Evolutionary conservation across 306 rosid species (phyloP), one percentile per base, ranked within the genome.

Genomic region (Castanea mollissima): DNA sequence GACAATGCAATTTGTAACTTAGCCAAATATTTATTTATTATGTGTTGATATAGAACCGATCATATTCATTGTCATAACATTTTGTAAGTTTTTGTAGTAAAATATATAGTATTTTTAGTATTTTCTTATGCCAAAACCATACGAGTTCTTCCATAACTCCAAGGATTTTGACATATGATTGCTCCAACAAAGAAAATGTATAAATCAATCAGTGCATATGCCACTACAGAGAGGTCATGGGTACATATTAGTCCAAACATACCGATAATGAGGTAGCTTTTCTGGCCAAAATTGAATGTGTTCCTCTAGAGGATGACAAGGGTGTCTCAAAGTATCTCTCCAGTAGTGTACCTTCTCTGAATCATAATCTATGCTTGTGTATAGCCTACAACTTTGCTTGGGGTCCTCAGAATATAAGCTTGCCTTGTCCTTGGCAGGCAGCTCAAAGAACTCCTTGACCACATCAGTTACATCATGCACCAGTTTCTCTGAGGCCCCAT

Each of bases 231-330:
- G 35, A 9, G 18, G 46, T 41, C 46, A 41, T 41, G 46, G 46
- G 46, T 41, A 2, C 46, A 41, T 8, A 41, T 18, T 7, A 23
- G 29, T 38, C 25, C 9, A 41, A 20, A 76, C 55, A 20, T 64
- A 71, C 78, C 71, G 18, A 35, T 63, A 82, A 13, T 5, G 46
- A 25, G 62, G 38, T 5, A 78, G 78, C 46, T 38, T 72, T 55
- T 77, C 5, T 54, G 78, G 78, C 75, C 85, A 82, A 29, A 29
- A 46, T 27, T 63, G 63, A 5, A 65, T 63, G 29, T 77, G 71
- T 64, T 82, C 44, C 82, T 72, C 70, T 3, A 81, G 5, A 55
- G 75, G 81, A 63, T 77, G 81, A 73, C 79, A 65, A 44, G 35
- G 64, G 71, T 55, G 71, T 13, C 71, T 67, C 31, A 72, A 11